Base-by-base conservation (phyloP, 2,329 filamentous ascomycete species). In the Plenodomus biglobosus region DNA sequence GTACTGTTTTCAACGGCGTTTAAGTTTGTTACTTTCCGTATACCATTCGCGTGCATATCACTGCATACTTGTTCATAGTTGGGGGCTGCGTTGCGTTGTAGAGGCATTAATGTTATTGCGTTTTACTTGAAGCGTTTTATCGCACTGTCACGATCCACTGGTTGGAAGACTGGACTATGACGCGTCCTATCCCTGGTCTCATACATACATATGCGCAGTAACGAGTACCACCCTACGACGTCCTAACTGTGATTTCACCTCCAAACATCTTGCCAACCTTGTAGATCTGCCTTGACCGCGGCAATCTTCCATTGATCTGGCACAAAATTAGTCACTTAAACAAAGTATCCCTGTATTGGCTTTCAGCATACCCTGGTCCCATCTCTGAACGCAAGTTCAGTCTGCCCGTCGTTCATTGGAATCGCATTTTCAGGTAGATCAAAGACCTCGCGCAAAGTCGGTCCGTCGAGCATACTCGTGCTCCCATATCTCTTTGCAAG, bases 371-470 rank as follows among this genome's bases (percentile, higher is more conserved):
- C 60, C 43, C 59, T 24, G 10, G 55, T 61, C 3, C 54, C 58
- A 30, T 69, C 63, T 16, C 64, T 48, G 42, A 68, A 69, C 19
- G 63, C 63, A 34, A 69, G 41, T 32, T 60, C 57, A 6, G 36
- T 49, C 10, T 62, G 56, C 8, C 57, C 59, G 15, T 66, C 58
- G 38, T 63, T 56, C 43, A 62, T 65, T 13, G 62, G 64, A 18
- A 64, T 53, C 8, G 59, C 37, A 22, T 64, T 60, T 3, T 52
- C 35, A 5, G 65, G 65, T 10, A 68, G 36, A 21, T 50, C 44
- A 18, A 68, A 58, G 8, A 61, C 32, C 19, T 65, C 49, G 27
- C 51, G 39, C 18, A 61, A 19, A 11, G 47, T 55, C 19, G 35
- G 35, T 5, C 17, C 37, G 11, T 32, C 27, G 6, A 8, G 3